Conservation (phyloP, 1,284 basidiomycete species). For the Exobasidium cylindrosporum region DNA sequence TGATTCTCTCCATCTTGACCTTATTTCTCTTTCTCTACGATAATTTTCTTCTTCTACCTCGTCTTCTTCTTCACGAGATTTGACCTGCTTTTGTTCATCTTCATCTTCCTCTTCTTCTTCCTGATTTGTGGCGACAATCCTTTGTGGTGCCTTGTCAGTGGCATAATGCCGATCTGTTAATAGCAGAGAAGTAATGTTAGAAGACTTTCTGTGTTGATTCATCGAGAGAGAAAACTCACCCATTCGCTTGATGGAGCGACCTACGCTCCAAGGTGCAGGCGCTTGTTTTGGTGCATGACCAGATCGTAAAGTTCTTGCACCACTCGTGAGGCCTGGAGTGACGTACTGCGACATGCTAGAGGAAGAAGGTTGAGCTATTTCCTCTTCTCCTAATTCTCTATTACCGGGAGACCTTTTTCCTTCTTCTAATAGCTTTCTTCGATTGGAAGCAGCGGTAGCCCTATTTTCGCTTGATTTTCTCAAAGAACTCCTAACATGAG, state of each 20-base stretch:
- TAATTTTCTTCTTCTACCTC: slow-evolving; percentile 7
- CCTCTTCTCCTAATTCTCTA: not conserved
- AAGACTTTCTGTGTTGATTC: too few species aligned
- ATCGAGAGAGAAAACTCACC: not conserved
- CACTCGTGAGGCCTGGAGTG: not conserved
- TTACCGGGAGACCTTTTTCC: not conserved
- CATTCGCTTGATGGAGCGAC: not conserved
- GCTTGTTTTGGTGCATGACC: not conserved
- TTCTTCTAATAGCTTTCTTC: not conserved
- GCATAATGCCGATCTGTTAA: not conserved
- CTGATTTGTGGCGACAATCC: slow-evolving; percentile 10
- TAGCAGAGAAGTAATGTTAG: too few species aligned
- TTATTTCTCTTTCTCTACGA: slow-evolving; percentile 19
- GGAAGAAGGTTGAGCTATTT: not conserved
- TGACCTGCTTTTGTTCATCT: slow-evolving; percentile 11
- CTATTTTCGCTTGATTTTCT: not conserved
- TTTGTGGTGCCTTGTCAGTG: not conserved
- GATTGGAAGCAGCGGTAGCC: not conserved
- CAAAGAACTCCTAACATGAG: not conserved
- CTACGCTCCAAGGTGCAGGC: slow-evolving; percentile 5
- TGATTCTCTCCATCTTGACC: slow-evolving; percentile 14
- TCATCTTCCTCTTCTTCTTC: slow-evolving; percentile 47
- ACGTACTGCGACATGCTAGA: not conserved
- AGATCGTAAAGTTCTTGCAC: not conserved
- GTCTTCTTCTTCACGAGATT: not conserved